Conservation (phyloP, 441 rosid genomes). For the Mallotus japonicus region DNA sequence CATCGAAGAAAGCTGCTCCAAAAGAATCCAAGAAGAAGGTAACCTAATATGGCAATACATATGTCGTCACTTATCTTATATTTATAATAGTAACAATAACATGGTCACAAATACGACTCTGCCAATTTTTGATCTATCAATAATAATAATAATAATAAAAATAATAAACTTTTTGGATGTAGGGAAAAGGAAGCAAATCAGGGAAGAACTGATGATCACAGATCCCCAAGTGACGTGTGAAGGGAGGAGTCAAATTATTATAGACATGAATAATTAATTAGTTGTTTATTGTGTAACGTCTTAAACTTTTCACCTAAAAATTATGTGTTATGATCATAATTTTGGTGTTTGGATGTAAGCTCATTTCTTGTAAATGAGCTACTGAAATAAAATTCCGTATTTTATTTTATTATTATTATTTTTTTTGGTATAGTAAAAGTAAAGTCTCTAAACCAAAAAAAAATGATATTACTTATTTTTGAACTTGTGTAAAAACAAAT, state of each 20-base stretch:
- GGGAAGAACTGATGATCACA: constrained; percentile 22
- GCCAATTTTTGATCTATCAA: too few species aligned
- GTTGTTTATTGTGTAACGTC: constrained; percentile 4
- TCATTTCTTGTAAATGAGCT: too few species aligned
- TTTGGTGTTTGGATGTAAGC: neutral
- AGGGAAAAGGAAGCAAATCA: constrained; percentile 43
- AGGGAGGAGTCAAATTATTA: too few species aligned
- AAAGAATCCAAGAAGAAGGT: constrained; percentile 54
- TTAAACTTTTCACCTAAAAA: neutral
- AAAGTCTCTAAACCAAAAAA: too few species aligned
- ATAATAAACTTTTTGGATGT: neutral
- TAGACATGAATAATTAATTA: constrained; percentile 1
- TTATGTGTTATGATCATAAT: neutral
- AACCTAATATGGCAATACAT: neutral
- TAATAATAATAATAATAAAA: too few species aligned
- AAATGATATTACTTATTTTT: too few species aligned
- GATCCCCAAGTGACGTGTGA: neutral
- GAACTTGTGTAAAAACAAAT: too few species aligned
- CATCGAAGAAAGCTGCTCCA: constrained; percentile 37
- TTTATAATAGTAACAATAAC: too few species aligned
- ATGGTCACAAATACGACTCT: too few species aligned
- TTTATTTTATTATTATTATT: too few species aligned
- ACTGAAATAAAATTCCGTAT: too few species aligned
- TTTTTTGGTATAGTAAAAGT: too few species aligned
- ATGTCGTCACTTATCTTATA: neutral